Percentiles rank a stretch among this genome's conserved stretches.
Conservation (phyloP, 129 eudicot genomes). For the Artemisia tridentata region DNA sequence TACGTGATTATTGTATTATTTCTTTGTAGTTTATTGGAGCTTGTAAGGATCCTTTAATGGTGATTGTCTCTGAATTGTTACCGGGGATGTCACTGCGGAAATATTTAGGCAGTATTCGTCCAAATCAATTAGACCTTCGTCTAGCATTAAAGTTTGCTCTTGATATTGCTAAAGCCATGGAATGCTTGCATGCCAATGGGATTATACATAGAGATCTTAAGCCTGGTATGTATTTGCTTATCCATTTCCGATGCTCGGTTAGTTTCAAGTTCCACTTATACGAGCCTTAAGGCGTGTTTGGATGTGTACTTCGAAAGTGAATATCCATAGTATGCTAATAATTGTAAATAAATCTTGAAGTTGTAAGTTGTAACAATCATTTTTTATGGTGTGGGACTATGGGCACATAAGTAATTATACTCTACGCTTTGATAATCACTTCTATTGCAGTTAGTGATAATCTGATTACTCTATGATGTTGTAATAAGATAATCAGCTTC, state of each 20-base stretch:
- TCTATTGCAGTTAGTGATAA: too few relatives aligned
- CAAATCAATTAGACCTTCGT: conserved; percentile 67
- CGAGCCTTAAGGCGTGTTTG: neutral
- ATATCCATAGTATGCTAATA: neutral
- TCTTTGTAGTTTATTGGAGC: conserved; percentile 87
- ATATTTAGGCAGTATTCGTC: conserved; percentile 75
- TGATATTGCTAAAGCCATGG: conserved; percentile 95
- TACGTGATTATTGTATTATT: neutral
- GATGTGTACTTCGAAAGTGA: neutral
- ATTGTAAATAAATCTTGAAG: too few relatives aligned
- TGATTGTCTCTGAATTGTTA: conserved; percentile 85
- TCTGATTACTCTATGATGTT: too few relatives aligned
- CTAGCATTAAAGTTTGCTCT: conserved; percentile 80
- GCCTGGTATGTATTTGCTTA: conserved; percentile 54
- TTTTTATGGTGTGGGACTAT: neutral
- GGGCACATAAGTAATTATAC: too few relatives aligned
- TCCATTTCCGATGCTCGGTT: neutral
- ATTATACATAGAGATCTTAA: conserved; percentile 94
- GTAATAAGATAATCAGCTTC: neutral
- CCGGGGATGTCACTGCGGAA: conserved; percentile 96
- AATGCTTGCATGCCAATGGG: conserved; percentile 95
- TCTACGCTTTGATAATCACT: too few relatives aligned
- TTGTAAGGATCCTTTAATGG: conserved; percentile 98
- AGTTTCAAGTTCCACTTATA: neutral
- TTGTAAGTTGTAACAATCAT: neutral